These are phyloP conservation scores for Salvia hispanica DNA, from an alignment of 257 asterid genomes.

Conservation along the genomic window DNA sequence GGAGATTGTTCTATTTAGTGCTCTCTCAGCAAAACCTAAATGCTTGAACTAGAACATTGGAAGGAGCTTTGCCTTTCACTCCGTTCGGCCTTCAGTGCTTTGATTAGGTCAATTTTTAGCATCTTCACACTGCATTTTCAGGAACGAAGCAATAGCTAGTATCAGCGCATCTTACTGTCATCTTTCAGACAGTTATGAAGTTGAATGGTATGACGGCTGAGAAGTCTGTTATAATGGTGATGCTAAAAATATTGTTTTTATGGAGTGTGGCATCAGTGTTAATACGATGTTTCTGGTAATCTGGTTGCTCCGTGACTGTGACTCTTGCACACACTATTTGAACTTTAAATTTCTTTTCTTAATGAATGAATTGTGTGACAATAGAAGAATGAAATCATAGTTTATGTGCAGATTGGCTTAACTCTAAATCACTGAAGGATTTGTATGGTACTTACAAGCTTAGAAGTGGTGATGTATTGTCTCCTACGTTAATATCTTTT, in stretches of 20 bases:
- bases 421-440: slow-evolving; percentile 4
- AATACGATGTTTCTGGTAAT: slow-evolving; percentile 8
- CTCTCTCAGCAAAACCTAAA: background rate
- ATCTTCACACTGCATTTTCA: background rate
- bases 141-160: slow-evolving; percentile 1
- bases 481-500: background rate
- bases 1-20: background rate
- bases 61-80: background rate
- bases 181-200: too few species aligned
- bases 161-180: too few species aligned
- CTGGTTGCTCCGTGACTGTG: slow-evolving; percentile 4
- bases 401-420: slow-evolving; percentile 9
- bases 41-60: slow-evolving; percentile 4
- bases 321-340: slow-evolving; percentile 1
- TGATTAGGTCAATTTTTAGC: background rate
- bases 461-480: background rate
- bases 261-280: slow-evolving; percentile 4
- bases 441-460: slow-evolving; percentile 6
- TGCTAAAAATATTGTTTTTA: slow-evolving; percentile 21
- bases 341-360: slow-evolving; percentile 1
- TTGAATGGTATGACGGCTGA: too few species aligned
- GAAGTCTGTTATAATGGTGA: too few species aligned
- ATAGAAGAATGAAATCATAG: background rate
- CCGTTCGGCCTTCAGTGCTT: background rate
- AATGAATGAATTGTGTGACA: slow-evolving; percentile 1